A percentile compares a stretch with the other conserved stretches of the same genome.
phyloP scores from a whole-genome alignment of 768 basidiomycete species.

The Amanita rubescens region DNA sequence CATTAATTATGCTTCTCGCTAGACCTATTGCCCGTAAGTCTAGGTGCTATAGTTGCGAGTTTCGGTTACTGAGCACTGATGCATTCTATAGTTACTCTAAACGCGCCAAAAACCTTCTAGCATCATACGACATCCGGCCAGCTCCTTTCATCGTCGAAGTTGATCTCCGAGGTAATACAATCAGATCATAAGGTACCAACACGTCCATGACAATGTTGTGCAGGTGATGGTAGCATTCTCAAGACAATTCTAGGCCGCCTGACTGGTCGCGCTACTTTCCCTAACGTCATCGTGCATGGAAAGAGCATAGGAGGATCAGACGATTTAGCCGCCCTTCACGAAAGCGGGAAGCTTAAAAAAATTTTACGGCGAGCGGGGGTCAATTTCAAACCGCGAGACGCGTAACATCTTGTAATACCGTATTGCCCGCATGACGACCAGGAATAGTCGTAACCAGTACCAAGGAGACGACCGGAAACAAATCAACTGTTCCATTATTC shows the following conservation, averaged over 20 bases:
- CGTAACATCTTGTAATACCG: too few species aligned
- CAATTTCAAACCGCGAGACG: slow-evolving; percentile 16
- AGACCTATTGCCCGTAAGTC: slow-evolving; percentile 75
- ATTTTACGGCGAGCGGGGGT: slow-evolving; percentile 45
- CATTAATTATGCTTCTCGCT: neutral
- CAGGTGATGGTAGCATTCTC: slow-evolving; percentile 56
- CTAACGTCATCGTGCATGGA: slow-evolving; percentile 64
- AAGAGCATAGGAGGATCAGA: slow-evolving; percentile 62
- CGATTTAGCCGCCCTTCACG: slow-evolving; percentile 45
- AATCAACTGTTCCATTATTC: too few species aligned
- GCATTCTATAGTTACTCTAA: slow-evolving; percentile 42
- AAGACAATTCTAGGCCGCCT: slow-evolving; percentile 61
- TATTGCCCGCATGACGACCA: neutral
- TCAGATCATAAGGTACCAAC: neutral
- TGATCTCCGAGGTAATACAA: slow-evolving; percentile 54
- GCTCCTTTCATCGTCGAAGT: slow-evolving; percentile 68
- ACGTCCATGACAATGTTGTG: slow-evolving; percentile 9
- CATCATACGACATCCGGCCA: slow-evolving; percentile 52
- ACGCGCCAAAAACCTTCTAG: slow-evolving; percentile 55
- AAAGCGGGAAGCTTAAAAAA: slow-evolving; percentile 32
- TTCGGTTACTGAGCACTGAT: neutral
- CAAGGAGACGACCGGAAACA: too few species aligned
- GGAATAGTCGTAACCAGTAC: slow-evolving; percentile 1
- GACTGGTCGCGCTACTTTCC: slow-evolving; percentile 64
- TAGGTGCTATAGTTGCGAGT: neutral